phyloP scores from a whole-genome alignment of 2,329 filamentous ascomycete genomes.

The Hortaea werneckii region DNA sequence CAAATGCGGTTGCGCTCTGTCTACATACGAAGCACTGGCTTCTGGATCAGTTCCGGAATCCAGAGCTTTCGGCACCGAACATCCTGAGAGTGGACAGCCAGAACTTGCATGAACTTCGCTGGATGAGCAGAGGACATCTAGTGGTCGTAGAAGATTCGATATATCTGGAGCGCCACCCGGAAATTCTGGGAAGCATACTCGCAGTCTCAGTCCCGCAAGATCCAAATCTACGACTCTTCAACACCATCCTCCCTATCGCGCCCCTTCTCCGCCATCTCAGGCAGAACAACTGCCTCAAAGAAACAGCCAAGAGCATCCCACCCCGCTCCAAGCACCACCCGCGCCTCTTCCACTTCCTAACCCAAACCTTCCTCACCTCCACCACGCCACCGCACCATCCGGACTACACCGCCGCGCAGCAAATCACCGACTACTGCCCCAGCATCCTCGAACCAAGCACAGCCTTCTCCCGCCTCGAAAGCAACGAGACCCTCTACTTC shows the following conservation, averaged over 20 bases:
- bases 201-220: constrained; percentile 12
- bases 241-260: constrained; percentile 5
- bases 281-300: background rate
- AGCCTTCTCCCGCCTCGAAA: constrained; percentile 8
- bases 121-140: constrained; percentile 4
- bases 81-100: background rate
- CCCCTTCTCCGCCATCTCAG: constrained; percentile 6
- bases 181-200: constrained; percentile 9
- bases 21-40: constrained; percentile 10
- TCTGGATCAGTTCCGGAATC: background rate
- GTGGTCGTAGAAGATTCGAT: constrained; percentile 12
- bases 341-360: constrained; percentile 10
- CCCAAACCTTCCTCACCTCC: constrained; percentile 9
- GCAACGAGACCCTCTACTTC: background rate
- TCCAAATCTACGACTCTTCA: constrained; percentile 14
- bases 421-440: constrained; percentile 9
- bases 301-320: background rate
- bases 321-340: constrained; percentile 2
- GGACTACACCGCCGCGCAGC: constrained; percentile 11
- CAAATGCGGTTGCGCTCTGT: constrained; percentile 7
- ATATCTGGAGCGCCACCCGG: constrained; percentile 2
- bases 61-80: background rate
- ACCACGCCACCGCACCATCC: constrained; percentile 11
- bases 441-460: constrained; percentile 5
- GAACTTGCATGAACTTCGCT: background rate